These are phyloP conservation scores for Lentinus brumalis DNA, from an alignment of 768 basidiomycete species.

Conservation along the genomic window DNA sequence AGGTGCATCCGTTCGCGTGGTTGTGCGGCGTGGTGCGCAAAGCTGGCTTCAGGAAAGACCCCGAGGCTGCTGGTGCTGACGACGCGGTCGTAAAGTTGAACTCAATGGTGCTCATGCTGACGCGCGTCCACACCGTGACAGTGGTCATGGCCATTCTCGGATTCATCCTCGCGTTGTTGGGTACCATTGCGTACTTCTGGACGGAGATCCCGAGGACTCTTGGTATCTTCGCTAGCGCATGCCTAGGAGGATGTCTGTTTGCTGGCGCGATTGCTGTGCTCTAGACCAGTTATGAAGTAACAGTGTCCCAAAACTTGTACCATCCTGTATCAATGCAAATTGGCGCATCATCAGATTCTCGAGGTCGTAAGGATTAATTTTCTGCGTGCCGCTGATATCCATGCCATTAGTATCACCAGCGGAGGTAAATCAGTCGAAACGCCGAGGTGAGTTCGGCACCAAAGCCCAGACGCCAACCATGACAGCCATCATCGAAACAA, in stretches of 20 bases:
- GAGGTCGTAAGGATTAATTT: too few species aligned
- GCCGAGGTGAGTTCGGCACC: slow-evolving; percentile 10
- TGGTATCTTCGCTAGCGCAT: slow-evolving; percentile 26
- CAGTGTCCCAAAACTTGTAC: too few species aligned
- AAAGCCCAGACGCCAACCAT: slow-evolving; percentile 17
- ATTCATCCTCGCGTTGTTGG: slow-evolving; percentile 23
- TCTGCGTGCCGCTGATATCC: too few species aligned
- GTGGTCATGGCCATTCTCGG: slow-evolving; percentile 24
- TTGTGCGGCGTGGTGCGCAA: neutral
- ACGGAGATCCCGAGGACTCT: slow-evolving; percentile 23
- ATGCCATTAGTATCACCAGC: too few species aligned
- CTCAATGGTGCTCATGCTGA: slow-evolving; percentile 23
- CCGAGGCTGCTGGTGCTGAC: neutral
- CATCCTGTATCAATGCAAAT: too few species aligned
- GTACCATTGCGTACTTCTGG: slow-evolving; percentile 28
- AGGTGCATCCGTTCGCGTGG: slow-evolving; percentile 17
- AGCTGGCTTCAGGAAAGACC: neutral
- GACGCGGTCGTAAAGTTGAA: slow-evolving; percentile 2
- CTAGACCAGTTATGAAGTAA: neutral
- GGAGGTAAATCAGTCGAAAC: neutral
- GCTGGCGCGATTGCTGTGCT: slow-evolving; percentile 1
- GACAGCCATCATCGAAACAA: slow-evolving; percentile 3
- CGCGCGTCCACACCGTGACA: slow-evolving; percentile 24
- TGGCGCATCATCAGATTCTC: too few species aligned
- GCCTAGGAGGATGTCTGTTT: slow-evolving; percentile 20